Evolutionary conservation across 371 early-diverging fungal species (phyloP), one percentile per base, ranked within the genome.

Genomic region (Mortierella sp.): DNA sequence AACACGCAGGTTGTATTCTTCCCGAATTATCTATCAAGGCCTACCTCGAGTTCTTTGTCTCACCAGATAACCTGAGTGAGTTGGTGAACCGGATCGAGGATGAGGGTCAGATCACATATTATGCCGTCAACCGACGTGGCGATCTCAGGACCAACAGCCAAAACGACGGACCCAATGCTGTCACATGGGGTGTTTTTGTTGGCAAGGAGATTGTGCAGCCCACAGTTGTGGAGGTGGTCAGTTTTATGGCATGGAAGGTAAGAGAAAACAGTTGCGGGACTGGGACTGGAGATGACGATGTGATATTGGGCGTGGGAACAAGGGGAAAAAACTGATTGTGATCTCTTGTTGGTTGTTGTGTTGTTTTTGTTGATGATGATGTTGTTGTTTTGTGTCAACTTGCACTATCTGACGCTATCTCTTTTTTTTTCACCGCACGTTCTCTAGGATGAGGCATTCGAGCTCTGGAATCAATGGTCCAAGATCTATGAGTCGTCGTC

Each of bases 121-220:
- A 92, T 78, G 95, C 95, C 5, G 93, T 96, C 58, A 95, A 93
- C 85, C 86, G 89, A 78, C 73, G 84, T 58, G 96, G 96, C 43
- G 92, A 95, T 64, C 82, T 96, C 46, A 80, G 82, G 45, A 93
- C 94, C 57, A 96, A 96, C 83, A 90, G 90, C 7, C 80, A 84
- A 38, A 83, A 82, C 51, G 92, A 91, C 73, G 86, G 87, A 31
- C 93, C 95, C 31, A 96, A 95, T 65, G 96, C 97, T 19, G 95
- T 97, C 26, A 96, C 97, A 3, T 97, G 97, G 97, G 97, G 97
- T 63, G 96, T 96, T 28, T 97, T 97, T 90, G 96, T 96, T 10
- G 95, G 95, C 38, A 94, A 94, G 69, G 97, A 97, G 70, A 94
- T 97, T 63, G 85, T 96, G 42, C 97, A 97, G 78, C 96, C 96